Evolutionary conservation across 2,329 filamentous ascomycete genomes (phyloP).

Genomic region (Celoporthe dispersa): DNA sequence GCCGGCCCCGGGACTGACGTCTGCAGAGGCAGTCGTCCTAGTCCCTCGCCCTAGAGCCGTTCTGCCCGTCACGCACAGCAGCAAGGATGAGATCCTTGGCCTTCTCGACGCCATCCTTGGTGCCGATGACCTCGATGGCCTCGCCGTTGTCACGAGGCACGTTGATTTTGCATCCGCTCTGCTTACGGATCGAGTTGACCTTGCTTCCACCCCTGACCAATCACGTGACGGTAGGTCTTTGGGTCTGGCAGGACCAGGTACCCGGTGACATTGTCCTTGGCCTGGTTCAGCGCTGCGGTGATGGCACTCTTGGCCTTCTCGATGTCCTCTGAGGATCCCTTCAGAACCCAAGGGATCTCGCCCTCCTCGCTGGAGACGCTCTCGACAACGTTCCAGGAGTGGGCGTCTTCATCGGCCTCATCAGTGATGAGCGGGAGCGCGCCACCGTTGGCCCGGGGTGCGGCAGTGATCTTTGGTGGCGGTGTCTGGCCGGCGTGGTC

Average conservation of each 20-base stretch:
- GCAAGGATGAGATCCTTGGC: slow-evolving; percentile 89
- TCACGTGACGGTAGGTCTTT: slow-evolving; percentile 84
- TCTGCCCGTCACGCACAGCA: slow-evolving; percentile 69
- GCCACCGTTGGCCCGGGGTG: slow-evolving; percentile 61
- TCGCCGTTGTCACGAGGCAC: slow-evolving; percentile 87
- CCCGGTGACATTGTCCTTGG: slow-evolving; percentile 74
- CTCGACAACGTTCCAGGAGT: slow-evolving; percentile 85
- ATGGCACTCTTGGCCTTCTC: slow-evolving; percentile 80
- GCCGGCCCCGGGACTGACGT: not conserved
- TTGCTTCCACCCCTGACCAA: slow-evolving; percentile 87
- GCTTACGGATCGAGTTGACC: slow-evolving; percentile 89
- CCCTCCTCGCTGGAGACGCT: slow-evolving; percentile 63
- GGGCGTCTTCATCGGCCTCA: slow-evolving; percentile 64
- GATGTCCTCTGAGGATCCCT: slow-evolving; percentile 76
- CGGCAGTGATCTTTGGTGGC: slow-evolving; percentile 68
- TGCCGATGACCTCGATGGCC: slow-evolving; percentile 88
- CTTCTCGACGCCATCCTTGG: slow-evolving; percentile 78
- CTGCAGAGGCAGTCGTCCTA: slow-evolving; percentile 22
- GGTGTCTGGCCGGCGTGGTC: slow-evolving; percentile 84
- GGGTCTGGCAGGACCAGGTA: slow-evolving; percentile 92
- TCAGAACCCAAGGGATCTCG: slow-evolving; percentile 88
- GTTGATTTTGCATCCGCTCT: slow-evolving; percentile 92
- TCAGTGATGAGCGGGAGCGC: slow-evolving; percentile 92
- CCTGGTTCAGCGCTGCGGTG: slow-evolving; percentile 72
- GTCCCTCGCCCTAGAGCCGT: slow-evolving; percentile 35